Evolutionary conservation across 768 basidiomycete species (phyloP).

Genomic region (Sutorius australiensis): DNA sequence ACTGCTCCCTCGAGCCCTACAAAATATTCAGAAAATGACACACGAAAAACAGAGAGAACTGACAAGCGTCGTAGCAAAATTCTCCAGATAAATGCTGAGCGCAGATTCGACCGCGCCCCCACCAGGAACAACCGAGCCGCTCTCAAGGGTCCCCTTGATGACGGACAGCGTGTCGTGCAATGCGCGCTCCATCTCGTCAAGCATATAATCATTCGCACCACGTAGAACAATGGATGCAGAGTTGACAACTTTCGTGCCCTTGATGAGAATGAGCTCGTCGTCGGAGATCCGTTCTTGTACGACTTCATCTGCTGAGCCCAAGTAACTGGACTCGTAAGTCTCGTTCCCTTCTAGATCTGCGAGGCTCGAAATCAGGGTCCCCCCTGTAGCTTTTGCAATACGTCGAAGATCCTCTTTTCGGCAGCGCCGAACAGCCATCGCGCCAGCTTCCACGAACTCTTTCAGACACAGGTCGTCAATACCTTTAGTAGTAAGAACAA

Average conservation of each 20-base stretch:
- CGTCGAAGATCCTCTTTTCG: conserved; percentile 96
- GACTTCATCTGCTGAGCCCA: conserved; percentile 95
- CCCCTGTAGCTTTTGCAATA: conserved; percentile 96
- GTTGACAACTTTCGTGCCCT: conserved; percentile 95
- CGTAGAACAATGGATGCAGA: conserved; percentile 90
- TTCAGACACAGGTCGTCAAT: conserved; percentile 98
- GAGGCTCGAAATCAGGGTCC: conserved; percentile 85
- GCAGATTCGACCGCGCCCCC: conserved; percentile 98
- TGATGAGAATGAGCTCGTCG: conserved; percentile 95
- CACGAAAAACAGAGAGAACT: conserved; percentile 28
- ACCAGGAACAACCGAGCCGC: conserved; percentile 92
- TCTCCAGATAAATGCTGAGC: conserved; percentile 95
- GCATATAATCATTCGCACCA: conserved; percentile 98
- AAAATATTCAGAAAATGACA: conserved; percentile 5
- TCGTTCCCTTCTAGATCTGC: conserved; percentile 98
- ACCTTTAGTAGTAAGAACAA: conserved; percentile 95
- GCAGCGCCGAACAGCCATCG: conserved; percentile 97
- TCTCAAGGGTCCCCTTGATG: conserved; percentile 96
- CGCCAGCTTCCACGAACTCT: conserved; percentile 98
- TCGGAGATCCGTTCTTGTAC: conserved; percentile 97
- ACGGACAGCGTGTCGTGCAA: conserved; percentile 92
- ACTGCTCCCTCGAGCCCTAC: conserved; percentile 95
- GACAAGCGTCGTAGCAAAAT: conserved; percentile 96
- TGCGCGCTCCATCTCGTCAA: conserved; percentile 99
- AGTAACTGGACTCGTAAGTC: conserved; percentile 86